phyloP scores from a whole-genome alignment of 176 grass and related monocot species.

The Poa annua region DNA sequence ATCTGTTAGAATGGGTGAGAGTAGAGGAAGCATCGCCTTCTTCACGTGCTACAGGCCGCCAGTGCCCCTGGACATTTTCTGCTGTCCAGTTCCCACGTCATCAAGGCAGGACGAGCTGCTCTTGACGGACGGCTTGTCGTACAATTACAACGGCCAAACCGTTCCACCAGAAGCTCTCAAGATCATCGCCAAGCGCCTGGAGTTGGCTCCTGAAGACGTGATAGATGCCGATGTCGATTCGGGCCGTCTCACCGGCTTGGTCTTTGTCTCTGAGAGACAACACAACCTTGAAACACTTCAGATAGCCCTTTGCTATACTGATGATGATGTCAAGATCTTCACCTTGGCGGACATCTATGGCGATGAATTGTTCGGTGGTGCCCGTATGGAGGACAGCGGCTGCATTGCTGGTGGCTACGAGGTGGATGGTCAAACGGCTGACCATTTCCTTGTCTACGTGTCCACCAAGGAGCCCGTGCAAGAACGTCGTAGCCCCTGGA shows the following conservation, averaged over 20 bases:
- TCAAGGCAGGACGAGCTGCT: conserved; percentile 15
- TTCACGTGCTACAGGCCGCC: conserved; percentile 43
- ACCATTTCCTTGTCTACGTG: conserved; percentile 30
- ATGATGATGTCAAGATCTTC: conserved; percentile 21
- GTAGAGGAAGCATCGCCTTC: conserved; percentile 48
- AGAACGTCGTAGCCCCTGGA: neutral
- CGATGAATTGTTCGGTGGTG: neutral
- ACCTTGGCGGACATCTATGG: conserved; percentile 37
- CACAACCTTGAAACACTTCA: conserved; percentile 45
- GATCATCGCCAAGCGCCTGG: neutral
- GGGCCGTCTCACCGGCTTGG: conserved; percentile 20
- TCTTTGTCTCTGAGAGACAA: conserved; percentile 49
- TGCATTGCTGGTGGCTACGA: conserved; percentile 41
- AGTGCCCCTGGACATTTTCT: conserved; percentile 41
- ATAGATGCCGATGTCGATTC: neutral
- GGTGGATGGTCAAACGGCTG: neutral
- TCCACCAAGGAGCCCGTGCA: conserved; percentile 5
- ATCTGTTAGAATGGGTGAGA: conserved; percentile 18
- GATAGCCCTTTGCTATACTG: conserved; percentile 28
- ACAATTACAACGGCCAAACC: conserved; percentile 41
- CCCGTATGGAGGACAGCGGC: conserved; percentile 49
- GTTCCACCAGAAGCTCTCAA: neutral
- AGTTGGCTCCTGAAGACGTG: neutral
- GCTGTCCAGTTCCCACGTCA: neutral
- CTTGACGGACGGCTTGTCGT: conserved; percentile 40